Evolutionary conservation across 225 moss, liverwort and hornwort species (phyloP), one percentile per base, ranked within the genome.

Genomic region (Antitrichia curtipendula): DNA sequence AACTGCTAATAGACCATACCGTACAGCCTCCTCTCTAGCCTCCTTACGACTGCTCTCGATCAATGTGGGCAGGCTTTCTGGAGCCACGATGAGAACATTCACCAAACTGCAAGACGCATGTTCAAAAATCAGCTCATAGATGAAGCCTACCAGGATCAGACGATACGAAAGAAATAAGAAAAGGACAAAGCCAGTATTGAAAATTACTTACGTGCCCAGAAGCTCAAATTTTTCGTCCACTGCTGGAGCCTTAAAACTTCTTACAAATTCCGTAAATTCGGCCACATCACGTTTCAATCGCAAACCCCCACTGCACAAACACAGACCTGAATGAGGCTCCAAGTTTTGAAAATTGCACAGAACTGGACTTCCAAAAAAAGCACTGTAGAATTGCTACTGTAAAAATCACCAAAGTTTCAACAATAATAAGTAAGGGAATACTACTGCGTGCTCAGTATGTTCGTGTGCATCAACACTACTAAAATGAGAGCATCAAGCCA

Each of bases 161-260:
- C 29, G 38, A 62, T 84, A 79, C 38, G 59, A 43, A n/a, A 80
- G 53, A 45, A 86, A 88, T 72, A 3, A 82, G 17, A 65, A 47
- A 75, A 87, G 20, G 58, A 49, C 16, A 66, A 81, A 69, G 12
- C 6, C 28, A 85, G n/a, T 22, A 72, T 27, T 31, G 25, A 36
- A 76, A 54, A 71, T 34, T 32, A 89, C 97, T 95, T 93, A 98
- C 97, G 94, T 96, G 91, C 93, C 94, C 90, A 98, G 81, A 88
- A 94, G 92, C 88, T 96, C 97, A 91, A 98, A 98, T 83, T 98
- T 98, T 77, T 97, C 98, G 91, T 96, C 97, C 62, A 98, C 97
- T 71, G 93, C 93, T 75, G 98, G 96, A 43, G 97, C 98, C 89
- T 97, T 97, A 70, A 97, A 98, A 91, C 91, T 94, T 86, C 98